phyloP scores from a whole-genome alignment of 2,329 filamentous ascomycete genomes.

The Pseudogymnoascus sp. region DNA sequence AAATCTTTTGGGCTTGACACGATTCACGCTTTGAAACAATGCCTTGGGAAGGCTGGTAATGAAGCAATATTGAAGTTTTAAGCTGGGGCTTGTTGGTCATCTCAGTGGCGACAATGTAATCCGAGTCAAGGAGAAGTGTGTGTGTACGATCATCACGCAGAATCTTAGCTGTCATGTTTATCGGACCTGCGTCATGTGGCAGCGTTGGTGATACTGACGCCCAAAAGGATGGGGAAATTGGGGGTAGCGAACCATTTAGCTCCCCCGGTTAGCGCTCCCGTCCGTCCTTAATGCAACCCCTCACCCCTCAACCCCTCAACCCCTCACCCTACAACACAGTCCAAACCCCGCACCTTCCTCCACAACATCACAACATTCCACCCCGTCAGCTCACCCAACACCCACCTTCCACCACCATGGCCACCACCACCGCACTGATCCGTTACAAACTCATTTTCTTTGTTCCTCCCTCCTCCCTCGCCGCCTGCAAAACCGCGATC shows the following conservation, averaged over 20 bases:
- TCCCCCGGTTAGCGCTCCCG: not conserved
- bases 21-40: not conserved
- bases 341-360: not conserved
- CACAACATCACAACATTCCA: not conserved
- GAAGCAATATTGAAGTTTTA: not conserved
- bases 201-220: too few relatives aligned
- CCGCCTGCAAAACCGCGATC: constrained; percentile 45
- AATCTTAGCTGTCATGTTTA: not conserved
- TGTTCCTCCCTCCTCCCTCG: constrained; percentile 37
- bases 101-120: not conserved
- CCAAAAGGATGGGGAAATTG: not conserved
- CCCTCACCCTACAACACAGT: not conserved
- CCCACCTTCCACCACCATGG: not conserved
- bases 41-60: not conserved
- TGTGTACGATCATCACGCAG: not conserved
- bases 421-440: not conserved
- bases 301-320: not conserved
- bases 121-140: not conserved
- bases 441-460: constrained; percentile 42
- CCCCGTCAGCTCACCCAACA: not conserved
- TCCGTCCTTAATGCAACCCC: not conserved
- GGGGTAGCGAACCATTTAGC: not conserved
- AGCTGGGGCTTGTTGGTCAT: not conserved
- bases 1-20: not conserved
- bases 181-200: not conserved